phyloP scores from a whole-genome alignment of 192 early-diverging fungal genomes.

The Rhizophagus prolifer region DNA sequence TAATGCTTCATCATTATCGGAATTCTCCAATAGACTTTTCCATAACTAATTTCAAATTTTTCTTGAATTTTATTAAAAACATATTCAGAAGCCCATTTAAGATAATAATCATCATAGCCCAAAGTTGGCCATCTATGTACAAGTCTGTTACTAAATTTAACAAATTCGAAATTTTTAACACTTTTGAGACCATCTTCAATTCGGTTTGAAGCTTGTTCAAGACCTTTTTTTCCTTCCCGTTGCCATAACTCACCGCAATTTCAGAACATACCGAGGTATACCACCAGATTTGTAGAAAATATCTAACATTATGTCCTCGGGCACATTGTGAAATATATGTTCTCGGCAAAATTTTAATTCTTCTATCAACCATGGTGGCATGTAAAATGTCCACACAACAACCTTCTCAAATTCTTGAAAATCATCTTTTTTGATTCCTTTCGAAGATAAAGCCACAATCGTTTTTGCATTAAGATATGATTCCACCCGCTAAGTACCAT shows the following conservation, averaged over 20 bases:
- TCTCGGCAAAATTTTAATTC: conserved; percentile 4
- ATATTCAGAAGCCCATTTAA: neutral
- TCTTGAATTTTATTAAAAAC: neutral
- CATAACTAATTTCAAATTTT: neutral
- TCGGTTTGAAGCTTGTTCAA: neutral
- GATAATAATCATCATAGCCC: neutral
- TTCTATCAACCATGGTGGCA: neutral
- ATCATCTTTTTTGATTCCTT: neutral
- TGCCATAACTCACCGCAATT: too few species aligned
- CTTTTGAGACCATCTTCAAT: neutral
- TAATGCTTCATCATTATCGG: neutral
- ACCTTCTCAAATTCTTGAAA: conserved; percentile 13
- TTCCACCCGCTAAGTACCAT: neutral
- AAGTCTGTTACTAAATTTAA: neutral
- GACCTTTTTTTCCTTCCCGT: neutral
- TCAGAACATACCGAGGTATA: neutral
- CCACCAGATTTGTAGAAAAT: neutral
- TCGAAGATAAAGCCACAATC: neutral
- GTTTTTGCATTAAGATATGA: neutral
- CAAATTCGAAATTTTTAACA: neutral
- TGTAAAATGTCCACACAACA: conserved; percentile 1
- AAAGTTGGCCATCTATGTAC: neutral
- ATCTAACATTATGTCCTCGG: neutral
- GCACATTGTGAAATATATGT: neutral
- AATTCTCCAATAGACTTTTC: neutral